These are phyloP conservation scores for Teunomyces barrocoloradensis DNA, from an alignment of 805 yeast species.

Conservation along the genomic window DNA sequence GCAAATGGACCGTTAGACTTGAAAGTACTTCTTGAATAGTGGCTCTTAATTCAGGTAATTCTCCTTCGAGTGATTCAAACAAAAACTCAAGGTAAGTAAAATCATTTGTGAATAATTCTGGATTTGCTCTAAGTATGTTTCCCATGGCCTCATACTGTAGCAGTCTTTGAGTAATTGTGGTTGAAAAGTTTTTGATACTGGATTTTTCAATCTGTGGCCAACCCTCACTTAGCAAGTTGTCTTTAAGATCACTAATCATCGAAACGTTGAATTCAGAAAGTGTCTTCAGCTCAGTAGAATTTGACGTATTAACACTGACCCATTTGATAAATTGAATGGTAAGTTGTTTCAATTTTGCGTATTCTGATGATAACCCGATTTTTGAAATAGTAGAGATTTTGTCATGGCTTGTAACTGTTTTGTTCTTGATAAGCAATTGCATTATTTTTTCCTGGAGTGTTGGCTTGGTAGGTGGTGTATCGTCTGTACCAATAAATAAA, in stretches of 20 bases:
- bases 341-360: slow-evolving; percentile 50
- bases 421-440: slow-evolving; percentile 48
- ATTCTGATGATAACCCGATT: slow-evolving; percentile 58
- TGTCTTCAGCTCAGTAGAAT: slow-evolving; percentile 5
- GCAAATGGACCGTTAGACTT: slow-evolving; percentile 50
- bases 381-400: slow-evolving; percentile 50
- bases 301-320: slow-evolving; percentile 33
- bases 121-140: slow-evolving; percentile 50
- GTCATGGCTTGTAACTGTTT: slow-evolving; percentile 43
- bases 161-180: slow-evolving; percentile 47
- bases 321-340: slow-evolving; percentile 66
- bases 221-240: slow-evolving; percentile 53
- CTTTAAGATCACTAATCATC: slow-evolving; percentile 53
- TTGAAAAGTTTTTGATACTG: slow-evolving; percentile 35
- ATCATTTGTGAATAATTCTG: slow-evolving; percentile 41
- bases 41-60: slow-evolving; percentile 57
- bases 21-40: slow-evolving; percentile 73
- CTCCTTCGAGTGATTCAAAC: slow-evolving; percentile 67
- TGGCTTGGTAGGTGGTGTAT: slow-evolving; percentile 50
- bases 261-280: slow-evolving; percentile 32
- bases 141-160: slow-evolving; percentile 80
- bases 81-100: slow-evolving; percentile 60
- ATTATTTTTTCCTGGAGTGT: slow-evolving; percentile 58
- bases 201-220: slow-evolving; percentile 50
- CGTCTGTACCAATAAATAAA: slow-evolving; percentile 51